phyloP scores from a whole-genome alignment of 495 filamentous ascomycete species.

The Halenospora varia region DNA sequence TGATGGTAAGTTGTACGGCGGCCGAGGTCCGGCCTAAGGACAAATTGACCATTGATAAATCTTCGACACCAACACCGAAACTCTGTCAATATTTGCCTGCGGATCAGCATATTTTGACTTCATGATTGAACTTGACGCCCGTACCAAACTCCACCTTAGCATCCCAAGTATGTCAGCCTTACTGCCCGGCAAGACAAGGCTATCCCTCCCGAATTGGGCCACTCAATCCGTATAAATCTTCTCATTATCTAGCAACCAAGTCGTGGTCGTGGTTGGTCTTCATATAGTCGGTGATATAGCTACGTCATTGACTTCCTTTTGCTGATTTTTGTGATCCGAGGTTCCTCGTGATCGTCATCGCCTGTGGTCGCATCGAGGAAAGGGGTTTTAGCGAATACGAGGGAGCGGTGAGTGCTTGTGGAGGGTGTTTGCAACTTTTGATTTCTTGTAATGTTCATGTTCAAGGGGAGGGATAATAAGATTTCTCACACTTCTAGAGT shows the following conservation, averaged over 20 bases:
- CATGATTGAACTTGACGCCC: background rate
- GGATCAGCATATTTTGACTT: background rate
- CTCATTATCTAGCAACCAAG: background rate
- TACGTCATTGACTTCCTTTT: background rate
- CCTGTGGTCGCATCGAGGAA: no score
- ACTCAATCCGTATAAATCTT: background rate
- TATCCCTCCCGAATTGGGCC: background rate
- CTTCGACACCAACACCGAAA: background rate
- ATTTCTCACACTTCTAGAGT: no score
- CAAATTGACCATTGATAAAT: no score
- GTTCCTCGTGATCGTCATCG: background rate
- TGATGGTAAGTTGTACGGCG: background rate
- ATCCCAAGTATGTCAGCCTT: background rate
- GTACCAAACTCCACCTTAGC: background rate
- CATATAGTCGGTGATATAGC: background rate
- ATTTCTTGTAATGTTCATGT: no score
- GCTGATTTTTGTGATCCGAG: background rate
- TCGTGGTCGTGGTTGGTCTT: background rate
- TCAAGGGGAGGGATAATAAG: no score
- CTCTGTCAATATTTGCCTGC: background rate
- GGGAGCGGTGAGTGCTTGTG: background rate
- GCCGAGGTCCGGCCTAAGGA: no score
- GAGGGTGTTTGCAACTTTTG: no score
- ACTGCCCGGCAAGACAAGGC: background rate
- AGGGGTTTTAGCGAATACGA: background rate